These are phyloP conservation scores for Monosporascus ibericus DNA, from an alignment of 2,329 filamentous ascomycete genomes.

Conservation along the genomic window DNA sequence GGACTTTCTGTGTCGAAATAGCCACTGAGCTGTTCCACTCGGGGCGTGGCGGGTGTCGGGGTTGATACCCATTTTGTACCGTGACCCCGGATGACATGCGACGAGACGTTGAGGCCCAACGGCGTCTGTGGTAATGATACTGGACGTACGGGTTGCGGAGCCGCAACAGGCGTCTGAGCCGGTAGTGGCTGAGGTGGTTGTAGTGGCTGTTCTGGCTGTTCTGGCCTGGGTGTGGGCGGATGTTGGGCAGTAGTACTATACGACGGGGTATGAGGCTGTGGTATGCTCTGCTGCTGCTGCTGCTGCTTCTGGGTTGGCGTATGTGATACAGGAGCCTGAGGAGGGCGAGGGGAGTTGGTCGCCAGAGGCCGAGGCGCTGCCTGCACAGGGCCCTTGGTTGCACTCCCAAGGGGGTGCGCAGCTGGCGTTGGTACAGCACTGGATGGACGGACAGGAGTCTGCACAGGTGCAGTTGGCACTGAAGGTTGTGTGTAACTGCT, in stretches of 20 bases:
- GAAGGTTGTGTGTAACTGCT: conserved; percentile 15
- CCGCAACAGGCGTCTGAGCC: conserved; percentile 12
- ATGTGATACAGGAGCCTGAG: conserved; percentile 15
- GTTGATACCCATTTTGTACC: conserved; percentile 55
- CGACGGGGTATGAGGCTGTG: conserved; percentile 18
- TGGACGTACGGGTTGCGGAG: conserved; percentile 11
- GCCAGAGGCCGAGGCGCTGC: conserved; percentile 16
- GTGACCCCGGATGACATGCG: conserved; percentile 28
- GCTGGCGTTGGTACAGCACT: conserved; percentile 8
- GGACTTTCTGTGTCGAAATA: conserved; percentile 44
- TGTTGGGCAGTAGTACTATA: conserved; percentile 22
- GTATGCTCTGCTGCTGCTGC: conserved; percentile 6
- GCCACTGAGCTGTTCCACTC: conserved; percentile 21
- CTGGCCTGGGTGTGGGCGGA: conserved; percentile 5
- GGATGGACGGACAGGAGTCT: conserved; percentile 20
- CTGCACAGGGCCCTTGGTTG: conserved; percentile 14
- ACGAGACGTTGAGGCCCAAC: conserved; percentile 8
- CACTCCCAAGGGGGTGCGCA: conserved; percentile 9
- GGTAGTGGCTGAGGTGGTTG: conserved; percentile 13
- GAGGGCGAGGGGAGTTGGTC: conserved; percentile 11
- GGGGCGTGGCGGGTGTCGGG: conserved; percentile 53
- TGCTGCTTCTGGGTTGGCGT: conserved; percentile 16
- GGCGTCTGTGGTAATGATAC: conserved; percentile 19
- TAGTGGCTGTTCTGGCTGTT: too few species aligned
- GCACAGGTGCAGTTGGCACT: conserved; percentile 7